These are phyloP conservation scores for Fusarium longipes DNA, from an alignment of 2,329 filamentous ascomycete genomes.

Conservation along the genomic window DNA sequence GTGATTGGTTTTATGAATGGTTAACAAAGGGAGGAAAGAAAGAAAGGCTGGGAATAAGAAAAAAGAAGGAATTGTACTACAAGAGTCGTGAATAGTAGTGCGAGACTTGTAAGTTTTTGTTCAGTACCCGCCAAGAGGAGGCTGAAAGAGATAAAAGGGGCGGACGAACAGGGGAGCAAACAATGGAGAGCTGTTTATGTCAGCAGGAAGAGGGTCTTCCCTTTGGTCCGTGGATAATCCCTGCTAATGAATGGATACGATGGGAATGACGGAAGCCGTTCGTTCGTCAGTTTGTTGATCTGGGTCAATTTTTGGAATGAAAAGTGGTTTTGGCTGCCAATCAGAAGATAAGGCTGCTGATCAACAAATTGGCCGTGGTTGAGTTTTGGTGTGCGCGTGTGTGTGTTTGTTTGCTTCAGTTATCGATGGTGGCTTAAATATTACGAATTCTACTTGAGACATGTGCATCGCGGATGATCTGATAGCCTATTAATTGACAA, in stretches of 20 bases:
- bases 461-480: neutral
- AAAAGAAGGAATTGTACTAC: neutral
- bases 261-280: neutral
- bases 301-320: neutral
- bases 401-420: no score
- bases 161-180: neutral
- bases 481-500: neutral
- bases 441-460: neutral
- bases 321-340: constrained; percentile 1
- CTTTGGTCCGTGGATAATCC: neutral
- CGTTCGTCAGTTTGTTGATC: neutral
- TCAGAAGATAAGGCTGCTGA: neutral
- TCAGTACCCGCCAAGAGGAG: constrained; percentile 10
- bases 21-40: neutral
- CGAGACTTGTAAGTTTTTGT: constrained; percentile 1
- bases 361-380: neutral
- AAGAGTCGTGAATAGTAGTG: neutral
- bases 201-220: constrained; percentile 7
- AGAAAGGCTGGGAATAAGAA: neutral
- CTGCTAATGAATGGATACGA: neutral
- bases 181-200: constrained; percentile 23
- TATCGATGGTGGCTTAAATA: neutral
- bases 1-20: neutral
- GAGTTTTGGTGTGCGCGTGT: neutral
- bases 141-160: constrained; percentile 38